These are phyloP conservation scores for Pythium sukuiense DNA, from an alignment of 352 stramenopile species.

Conservation along the genomic window DNA sequence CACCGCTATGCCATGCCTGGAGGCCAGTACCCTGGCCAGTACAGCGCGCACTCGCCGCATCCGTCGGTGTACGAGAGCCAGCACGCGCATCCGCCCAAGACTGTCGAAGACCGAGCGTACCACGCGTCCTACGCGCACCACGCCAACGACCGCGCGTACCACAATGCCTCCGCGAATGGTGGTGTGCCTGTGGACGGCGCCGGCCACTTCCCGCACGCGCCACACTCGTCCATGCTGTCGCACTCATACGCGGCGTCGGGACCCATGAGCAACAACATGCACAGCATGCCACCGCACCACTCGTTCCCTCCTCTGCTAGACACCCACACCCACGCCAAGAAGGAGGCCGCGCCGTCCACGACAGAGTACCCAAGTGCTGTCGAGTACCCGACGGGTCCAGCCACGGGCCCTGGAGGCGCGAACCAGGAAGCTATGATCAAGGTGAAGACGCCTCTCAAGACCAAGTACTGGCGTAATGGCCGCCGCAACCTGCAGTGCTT, in stretches of 20 bases:
- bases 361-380: slow-evolving; percentile 21
- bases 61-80: slow-evolving; percentile 30
- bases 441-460: slow-evolving; percentile 81
- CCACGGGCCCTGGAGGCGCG: slow-evolving; percentile 25
- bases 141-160: slow-evolving; percentile 14
- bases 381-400: slow-evolving; percentile 15
- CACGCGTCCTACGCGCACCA: slow-evolving; percentile 19
- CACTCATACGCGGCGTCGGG: slow-evolving; percentile 16
- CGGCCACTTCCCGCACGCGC: slow-evolving; percentile 20
- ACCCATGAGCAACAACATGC: slow-evolving; percentile 24
- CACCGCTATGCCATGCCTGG: slow-evolving; percentile 20
- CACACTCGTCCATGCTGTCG: slow-evolving; percentile 14
- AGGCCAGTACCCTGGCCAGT: slow-evolving; percentile 13
- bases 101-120: slow-evolving; percentile 27
- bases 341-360: slow-evolving; percentile 21
- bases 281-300: slow-evolving; percentile 39
- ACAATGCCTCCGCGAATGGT: background rate
- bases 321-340: slow-evolving; percentile 40
- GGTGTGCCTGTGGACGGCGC: background rate
- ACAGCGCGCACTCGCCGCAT: slow-evolving; percentile 25
- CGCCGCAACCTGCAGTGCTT: slow-evolving; percentile 91
- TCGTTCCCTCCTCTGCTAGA: slow-evolving; percentile 64
- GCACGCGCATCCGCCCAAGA: slow-evolving; percentile 30
- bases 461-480: slow-evolving; percentile 90
- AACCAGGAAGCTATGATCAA: slow-evolving; percentile 85